A percentile compares a stretch with the other conserved stretches of the same genome.
phyloP scores from a whole-genome alignment of 1,139 yeast genomes.

The Saccharomycopsis crataegensis region DNA sequence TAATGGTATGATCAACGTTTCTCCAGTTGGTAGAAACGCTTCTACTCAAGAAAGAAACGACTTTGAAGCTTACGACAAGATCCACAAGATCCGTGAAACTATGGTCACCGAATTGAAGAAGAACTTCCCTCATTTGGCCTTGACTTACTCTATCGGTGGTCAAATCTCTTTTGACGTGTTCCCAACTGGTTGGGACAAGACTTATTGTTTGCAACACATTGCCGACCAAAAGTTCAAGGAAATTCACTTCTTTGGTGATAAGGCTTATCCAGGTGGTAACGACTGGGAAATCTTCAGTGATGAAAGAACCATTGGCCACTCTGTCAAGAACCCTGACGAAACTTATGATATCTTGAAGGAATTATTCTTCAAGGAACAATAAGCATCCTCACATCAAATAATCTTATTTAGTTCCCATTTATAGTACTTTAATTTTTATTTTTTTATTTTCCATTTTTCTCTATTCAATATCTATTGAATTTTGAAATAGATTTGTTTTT shows the following conservation, averaged over 20 bases:
- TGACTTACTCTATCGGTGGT: conserved; percentile 97
- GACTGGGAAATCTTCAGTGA: conserved; percentile 95
- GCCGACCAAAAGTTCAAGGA: conserved; percentile 73
- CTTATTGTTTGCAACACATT: conserved; percentile 93
- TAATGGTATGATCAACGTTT: conserved; percentile 97
- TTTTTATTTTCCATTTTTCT: no score
- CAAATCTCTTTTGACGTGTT: conserved; percentile 98
- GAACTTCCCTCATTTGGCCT: conserved; percentile 72
- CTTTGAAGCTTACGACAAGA: conserved; percentile 75
- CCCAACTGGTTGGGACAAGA: conserved; percentile 99
- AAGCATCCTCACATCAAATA: not conserved
- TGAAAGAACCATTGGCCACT: conserved; percentile 89
- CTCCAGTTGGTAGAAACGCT: conserved; percentile 98
- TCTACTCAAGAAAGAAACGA: conserved; percentile 89
- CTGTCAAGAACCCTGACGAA: conserved; percentile 83
- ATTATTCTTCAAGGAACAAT: conserved; percentile 37
- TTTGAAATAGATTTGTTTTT: not conserved
- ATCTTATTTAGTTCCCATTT: not conserved
- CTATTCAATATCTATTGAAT: no score
- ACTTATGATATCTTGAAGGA: conserved; percentile 82
- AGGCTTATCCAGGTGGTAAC: conserved; percentile 95
- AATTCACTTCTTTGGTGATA: conserved; percentile 98
- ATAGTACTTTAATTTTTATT: no score
- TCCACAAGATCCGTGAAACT: conserved; percentile 69
- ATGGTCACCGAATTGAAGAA: conserved; percentile 79